A percentile compares a stretch with the other conserved stretches of the same genome.
These are phyloP conservation scores for Dactylonectria macrodidyma DNA, from an alignment of 2,329 filamentous ascomycete species.

Conservation along the genomic window DNA sequence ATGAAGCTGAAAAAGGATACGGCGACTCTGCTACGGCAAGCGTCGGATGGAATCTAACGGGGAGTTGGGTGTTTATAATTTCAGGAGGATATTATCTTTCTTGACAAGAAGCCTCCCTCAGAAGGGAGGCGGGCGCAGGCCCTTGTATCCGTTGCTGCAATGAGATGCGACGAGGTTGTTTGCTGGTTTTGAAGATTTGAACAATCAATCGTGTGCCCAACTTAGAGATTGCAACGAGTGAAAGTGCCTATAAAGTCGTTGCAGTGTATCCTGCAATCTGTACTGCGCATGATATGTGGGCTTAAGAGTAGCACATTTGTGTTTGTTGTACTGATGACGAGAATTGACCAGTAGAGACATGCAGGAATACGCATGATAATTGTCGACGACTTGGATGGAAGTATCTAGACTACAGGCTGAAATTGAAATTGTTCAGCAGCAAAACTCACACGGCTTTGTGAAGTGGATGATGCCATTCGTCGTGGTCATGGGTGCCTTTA, in stretches of 20 bases:
- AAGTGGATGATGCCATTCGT: background rate
- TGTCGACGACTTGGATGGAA: background rate
- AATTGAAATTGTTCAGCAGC: background rate
- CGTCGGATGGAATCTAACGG: constrained; percentile 30
- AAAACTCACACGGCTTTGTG: background rate
- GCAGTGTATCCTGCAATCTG: background rate
- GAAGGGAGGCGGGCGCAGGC: constrained; percentile 43
- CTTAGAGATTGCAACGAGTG: too few relatives aligned
- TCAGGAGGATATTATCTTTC: constrained; percentile 29
- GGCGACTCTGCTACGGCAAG: constrained; percentile 32
- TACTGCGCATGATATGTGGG: background rate
- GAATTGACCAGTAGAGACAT: background rate
- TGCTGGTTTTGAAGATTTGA: constrained; percentile 21
- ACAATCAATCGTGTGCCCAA: too few relatives aligned
- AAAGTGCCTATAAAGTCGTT: background rate
- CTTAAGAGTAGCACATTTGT: background rate
- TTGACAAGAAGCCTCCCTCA: constrained; percentile 35
- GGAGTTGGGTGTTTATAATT: constrained; percentile 41
- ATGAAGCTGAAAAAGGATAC: constrained; percentile 42
- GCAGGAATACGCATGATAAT: background rate
- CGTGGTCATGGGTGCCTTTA: constrained; percentile 40
- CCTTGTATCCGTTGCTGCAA: constrained; percentile 36
- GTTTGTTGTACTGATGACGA: background rate
- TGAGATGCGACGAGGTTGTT: constrained; percentile 27
- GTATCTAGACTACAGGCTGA: background rate